phyloP scores from a whole-genome alignment of 192 early-diverging fungal genomes.

The Spinellus fusiger region DNA sequence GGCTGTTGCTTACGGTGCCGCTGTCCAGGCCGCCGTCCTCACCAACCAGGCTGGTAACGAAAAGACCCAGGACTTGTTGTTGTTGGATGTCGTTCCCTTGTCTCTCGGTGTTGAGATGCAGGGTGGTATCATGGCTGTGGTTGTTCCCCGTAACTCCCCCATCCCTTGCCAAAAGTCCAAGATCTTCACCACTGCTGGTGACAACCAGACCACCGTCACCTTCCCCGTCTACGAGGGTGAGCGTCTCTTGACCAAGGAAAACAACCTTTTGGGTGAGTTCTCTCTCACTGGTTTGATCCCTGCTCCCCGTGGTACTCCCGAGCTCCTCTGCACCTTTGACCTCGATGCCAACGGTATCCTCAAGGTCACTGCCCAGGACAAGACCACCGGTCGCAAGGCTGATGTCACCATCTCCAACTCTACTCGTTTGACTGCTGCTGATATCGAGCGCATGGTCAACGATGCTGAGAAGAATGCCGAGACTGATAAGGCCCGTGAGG shows the following conservation, averaged over 20 bases:
- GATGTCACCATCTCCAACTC: slow-evolving; percentile 96
- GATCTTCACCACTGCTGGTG: slow-evolving; percentile 76
- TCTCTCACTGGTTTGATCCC: slow-evolving; percentile 75
- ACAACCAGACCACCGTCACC: slow-evolving; percentile 80
- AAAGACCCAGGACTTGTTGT: slow-evolving; percentile 65
- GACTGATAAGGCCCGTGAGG: slow-evolving; percentile 68
- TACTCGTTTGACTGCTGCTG: slow-evolving; percentile 80
- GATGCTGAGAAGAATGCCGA: slow-evolving; percentile 88
- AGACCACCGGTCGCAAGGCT: slow-evolving; percentile 84
- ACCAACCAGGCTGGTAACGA: slow-evolving; percentile 52
- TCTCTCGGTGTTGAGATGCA: slow-evolving; percentile 82
- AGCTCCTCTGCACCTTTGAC: slow-evolving; percentile 81
- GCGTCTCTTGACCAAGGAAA: slow-evolving; percentile 84
- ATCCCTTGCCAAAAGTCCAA: slow-evolving; percentile 79
- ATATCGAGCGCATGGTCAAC: slow-evolving; percentile 89
- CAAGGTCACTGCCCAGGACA: slow-evolving; percentile 88
- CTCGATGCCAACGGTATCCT: slow-evolving; percentile 85
- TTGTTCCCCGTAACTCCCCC: slow-evolving; percentile 79
- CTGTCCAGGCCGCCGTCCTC: slow-evolving; percentile 97
- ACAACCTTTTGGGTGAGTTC: slow-evolving; percentile 86
- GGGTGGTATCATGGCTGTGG: slow-evolving; percentile 78
- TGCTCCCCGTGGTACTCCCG: slow-evolving; percentile 69
- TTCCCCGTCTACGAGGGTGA: slow-evolving; percentile 87
- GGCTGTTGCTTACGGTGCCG: slow-evolving; percentile 98
- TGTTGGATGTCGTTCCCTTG: slow-evolving; percentile 81